Evolutionary conservation across 345 rosid genomes (phyloP), one percentile per base, ranked within the genome.

Genomic region (Lepidium aucheri): DNA sequence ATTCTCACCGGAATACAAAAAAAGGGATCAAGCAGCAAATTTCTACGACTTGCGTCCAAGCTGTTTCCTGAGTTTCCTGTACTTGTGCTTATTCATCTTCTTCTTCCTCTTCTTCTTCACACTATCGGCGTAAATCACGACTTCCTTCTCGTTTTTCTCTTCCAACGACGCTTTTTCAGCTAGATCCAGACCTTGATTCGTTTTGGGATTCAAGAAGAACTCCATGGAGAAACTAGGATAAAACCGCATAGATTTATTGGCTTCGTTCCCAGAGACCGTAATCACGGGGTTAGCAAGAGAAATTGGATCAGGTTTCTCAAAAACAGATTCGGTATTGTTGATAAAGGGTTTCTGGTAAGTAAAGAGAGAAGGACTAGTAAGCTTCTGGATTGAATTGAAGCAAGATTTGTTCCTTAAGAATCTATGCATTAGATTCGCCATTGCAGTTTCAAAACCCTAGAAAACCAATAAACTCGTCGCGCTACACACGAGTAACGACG

Each of bases 81-180:
- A 86, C 85, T 86, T 89, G 63, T 89, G 96, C 84, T 92, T 92
- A 75, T 92, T 92, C 96, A 87, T 92, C 89, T 89, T 92, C 85
- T 79, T 89, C 95, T 92, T 89, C 83, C 98, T 82, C 86, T 89
- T 92, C 86, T 92, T 92, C 87, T 92, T 91, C 80, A 86, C 94
- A 62, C 94, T 88, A 65, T 91, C 94, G 1, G 94, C 91, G 77
- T 94, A 78, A 67, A 86, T 6, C 51, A 75, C 71, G 0, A 51
- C 2, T 9, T 69, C 60, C 0, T 50, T 60, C 28, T 2, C 53
- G 24, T 53, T 67, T 7, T 50, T 42, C 41, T 73, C 77, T 20
- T 61, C 74, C 36, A 60, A 10, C n/a, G 65, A 53, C 22, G 38
- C 30, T 16, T 50, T 9, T 28, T 56, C 76, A n/a, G 66, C 42